phyloP scores from a whole-genome alignment of 805 yeast genomes.

The Wickerhamiella cacticola region DNA sequence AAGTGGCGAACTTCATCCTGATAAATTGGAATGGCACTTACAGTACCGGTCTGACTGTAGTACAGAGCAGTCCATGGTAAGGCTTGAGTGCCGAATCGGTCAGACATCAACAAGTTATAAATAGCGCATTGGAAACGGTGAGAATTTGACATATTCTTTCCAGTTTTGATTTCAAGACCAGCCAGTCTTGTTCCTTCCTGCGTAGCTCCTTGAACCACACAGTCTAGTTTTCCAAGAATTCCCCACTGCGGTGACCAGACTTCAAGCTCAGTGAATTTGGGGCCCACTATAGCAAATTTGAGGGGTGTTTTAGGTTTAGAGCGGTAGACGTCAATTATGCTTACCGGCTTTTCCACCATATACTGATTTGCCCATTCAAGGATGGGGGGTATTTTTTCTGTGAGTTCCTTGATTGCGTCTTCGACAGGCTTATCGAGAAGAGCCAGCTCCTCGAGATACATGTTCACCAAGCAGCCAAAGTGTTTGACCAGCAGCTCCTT shows the following conservation, averaged over 20 bases:
- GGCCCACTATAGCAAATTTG: conserved; percentile 44
- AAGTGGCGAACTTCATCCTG: conserved; percentile 51
- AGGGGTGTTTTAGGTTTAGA: conserved; percentile 26
- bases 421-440: conserved; percentile 43
- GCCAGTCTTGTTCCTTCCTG: conserved; percentile 35
- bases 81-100: conserved; percentile 56
- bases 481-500: conserved; percentile 30
- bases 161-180: conserved; percentile 89
- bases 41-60: conserved; percentile 52
- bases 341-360: background rate
- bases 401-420: conserved; percentile 42
- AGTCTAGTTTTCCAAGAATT: conserved; percentile 79
- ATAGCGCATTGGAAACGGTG: conserved; percentile 82
- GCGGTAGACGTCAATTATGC: conserved; percentile 15
- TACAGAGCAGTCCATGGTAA: conserved; percentile 54
- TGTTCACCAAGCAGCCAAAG: conserved; percentile 25
- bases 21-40: conserved; percentile 43
- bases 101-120: conserved; percentile 67
- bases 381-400: conserved; percentile 36
- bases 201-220: conserved; percentile 50
- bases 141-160: conserved; percentile 38
- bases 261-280: conserved; percentile 78
- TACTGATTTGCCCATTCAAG: conserved; percentile 25
- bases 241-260: conserved; percentile 90
- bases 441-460: conserved; percentile 32